These are phyloP conservation scores for Fusarium protoensiforme DNA, from an alignment of 2,329 filamentous ascomycete genomes.

Conservation along the genomic window DNA sequence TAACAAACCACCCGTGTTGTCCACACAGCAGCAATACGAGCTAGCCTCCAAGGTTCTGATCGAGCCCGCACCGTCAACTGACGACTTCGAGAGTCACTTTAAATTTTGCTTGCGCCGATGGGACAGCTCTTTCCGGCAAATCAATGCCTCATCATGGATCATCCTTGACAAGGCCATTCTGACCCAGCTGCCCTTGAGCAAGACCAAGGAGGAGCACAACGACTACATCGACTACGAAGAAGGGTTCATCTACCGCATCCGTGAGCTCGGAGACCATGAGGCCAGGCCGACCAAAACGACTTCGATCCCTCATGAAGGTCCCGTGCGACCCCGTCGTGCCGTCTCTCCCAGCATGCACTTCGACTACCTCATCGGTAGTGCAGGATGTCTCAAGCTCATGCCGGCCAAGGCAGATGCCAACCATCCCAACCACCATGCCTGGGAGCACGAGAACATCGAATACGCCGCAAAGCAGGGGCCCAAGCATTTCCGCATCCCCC, in stretches of 20 bases:
- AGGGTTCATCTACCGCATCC: neutral
- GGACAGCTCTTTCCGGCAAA: neutral
- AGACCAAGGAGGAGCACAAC: neutral
- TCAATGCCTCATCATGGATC: neutral
- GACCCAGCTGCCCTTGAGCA: neutral
- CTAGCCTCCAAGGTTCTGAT: neutral
- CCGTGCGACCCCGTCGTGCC: neutral
- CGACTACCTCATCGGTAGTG: neutral
- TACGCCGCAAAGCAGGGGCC: neutral
- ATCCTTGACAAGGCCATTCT: neutral
- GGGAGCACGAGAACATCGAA: neutral
- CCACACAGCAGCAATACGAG: neutral
- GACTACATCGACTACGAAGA: neutral
- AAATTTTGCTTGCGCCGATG: neutral
- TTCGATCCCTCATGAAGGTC: neutral
- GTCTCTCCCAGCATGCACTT: neutral
- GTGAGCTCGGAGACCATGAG: neutral
- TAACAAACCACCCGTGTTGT: neutral
- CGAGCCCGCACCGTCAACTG: neutral
- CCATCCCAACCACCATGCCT: neutral
- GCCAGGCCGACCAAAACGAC: neutral
- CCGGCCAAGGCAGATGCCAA: neutral
- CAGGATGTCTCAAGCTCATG: neutral
- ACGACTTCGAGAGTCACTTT: neutral
- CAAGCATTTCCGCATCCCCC: neutral